Percentiles rank a stretch among this genome's conserved stretches.
Evolutionary conservation across 1,284 basidiomycete species (phyloP).

Genomic region (Pseudomicrostroma phylloplanum): DNA sequence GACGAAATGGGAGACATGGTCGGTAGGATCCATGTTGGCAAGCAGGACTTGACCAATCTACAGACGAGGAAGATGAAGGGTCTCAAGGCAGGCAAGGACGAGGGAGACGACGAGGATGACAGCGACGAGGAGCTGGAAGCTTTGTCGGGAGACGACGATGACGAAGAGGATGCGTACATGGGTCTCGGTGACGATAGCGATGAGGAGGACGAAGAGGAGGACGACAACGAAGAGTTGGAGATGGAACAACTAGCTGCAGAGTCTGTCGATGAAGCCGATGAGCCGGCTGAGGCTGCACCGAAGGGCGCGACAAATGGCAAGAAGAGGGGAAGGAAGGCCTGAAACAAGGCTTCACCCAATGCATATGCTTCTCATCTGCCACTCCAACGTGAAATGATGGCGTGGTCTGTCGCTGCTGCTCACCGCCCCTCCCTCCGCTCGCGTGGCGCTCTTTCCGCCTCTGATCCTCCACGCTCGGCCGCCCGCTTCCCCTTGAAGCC

Average conservation of each 20-base stretch:
- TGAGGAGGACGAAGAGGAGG: conserved; percentile 10
- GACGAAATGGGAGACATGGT: conserved; percentile 97
- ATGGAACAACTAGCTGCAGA: neutral
- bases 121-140: conserved; percentile 9
- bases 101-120: conserved; percentile 5
- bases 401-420: no score
- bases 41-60: conserved; percentile 78
- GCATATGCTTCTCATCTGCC: neutral
- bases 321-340: conserved; percentile 1
- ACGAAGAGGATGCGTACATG: conserved; percentile 1
- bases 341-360: neutral
- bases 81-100: conserved; percentile 55
- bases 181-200: neutral
- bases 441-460: no score
- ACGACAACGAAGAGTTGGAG: conserved; percentile 12
- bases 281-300: conserved; percentile 3
- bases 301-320: neutral
- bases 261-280: conserved; percentile 9
- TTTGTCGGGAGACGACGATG: conserved; percentile 9
- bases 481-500: no score
- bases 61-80: conserved; percentile 91
- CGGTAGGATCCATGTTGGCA: conserved; percentile 79
- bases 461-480: no score
- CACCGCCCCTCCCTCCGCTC: no score
- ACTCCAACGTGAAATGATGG: no score